Conservation (phyloP, 805 yeast genomes). For the Kodamaea fukazawae region DNA sequence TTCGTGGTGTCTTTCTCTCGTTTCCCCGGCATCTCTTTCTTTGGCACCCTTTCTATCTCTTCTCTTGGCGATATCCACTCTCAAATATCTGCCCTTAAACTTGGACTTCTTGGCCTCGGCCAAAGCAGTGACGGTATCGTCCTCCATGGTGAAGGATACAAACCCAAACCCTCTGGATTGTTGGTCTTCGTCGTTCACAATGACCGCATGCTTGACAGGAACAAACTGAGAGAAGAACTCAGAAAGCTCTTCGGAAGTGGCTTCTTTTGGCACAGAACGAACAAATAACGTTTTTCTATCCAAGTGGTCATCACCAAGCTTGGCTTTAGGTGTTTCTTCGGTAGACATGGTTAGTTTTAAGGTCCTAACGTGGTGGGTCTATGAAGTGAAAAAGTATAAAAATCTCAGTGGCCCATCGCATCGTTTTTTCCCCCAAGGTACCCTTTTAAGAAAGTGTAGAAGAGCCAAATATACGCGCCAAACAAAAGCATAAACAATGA, state of each 20-base stretch:
- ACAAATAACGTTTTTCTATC: conserved; percentile 76
- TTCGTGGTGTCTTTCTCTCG: conserved; percentile 3
- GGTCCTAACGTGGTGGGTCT: too few relatives aligned
- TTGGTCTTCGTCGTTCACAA: conserved; percentile 74
- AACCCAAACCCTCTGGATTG: conserved; percentile 93
- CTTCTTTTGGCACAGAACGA: conserved; percentile 76
- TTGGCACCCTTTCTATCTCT: conserved; percentile 69
- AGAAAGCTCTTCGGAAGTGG: conserved; percentile 76
- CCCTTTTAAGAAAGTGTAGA: too few relatives aligned
- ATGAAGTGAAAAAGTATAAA: conserved; percentile 1
- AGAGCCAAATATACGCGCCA: too few relatives aligned
- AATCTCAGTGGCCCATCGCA: background rate
- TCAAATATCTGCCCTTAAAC: conserved; percentile 61
- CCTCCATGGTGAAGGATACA: conserved; percentile 82
- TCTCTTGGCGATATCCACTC: conserved; percentile 87
- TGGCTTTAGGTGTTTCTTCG: conserved; percentile 8
- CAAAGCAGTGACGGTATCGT: conserved; percentile 78
- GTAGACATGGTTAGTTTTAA: background rate
- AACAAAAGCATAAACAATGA: conserved; percentile 6
- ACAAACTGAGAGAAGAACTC: conserved; percentile 88
- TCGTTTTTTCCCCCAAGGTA: conserved; percentile 4
- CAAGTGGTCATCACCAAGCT: conserved; percentile 30
- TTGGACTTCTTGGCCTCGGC: conserved; percentile 62
- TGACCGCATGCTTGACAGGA: conserved; percentile 92
- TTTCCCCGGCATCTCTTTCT: conserved; percentile 8